Evolutionary conservation across 2,329 filamentous ascomycete genomes (phyloP).

Genomic region (Colletotrichum echinochloae): DNA sequence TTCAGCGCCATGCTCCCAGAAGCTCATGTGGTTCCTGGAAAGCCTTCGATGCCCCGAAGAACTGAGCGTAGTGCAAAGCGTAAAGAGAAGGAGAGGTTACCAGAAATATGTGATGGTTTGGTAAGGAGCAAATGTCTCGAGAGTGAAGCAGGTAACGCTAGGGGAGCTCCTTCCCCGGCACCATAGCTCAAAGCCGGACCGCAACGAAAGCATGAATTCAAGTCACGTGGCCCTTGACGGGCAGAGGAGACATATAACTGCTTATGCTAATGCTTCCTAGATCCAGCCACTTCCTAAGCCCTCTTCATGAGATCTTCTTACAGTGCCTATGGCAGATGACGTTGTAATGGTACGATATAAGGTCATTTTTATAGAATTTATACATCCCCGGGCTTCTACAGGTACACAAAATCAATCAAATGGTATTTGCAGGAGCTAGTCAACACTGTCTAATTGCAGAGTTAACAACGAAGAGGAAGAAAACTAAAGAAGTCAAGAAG

Average conservation of each 20-base stretch:
- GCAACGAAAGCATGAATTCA: background rate
- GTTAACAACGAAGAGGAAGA: background rate
- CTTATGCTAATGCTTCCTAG: background rate
- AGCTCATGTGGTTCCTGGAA: background rate
- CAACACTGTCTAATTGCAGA: background rate
- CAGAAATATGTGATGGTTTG: background rate
- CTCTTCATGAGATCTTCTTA: background rate
- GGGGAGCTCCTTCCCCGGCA: background rate
- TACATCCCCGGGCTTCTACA: too few species aligned
- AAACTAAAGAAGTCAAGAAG: background rate
- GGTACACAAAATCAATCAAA: background rate
- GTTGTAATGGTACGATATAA: background rate
- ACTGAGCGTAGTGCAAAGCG: background rate
- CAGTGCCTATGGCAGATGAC: background rate
- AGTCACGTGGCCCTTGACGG: background rate
- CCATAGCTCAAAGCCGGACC: background rate
- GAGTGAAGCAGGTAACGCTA: background rate
- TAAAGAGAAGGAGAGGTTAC: background rate
- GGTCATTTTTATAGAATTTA: background rate
- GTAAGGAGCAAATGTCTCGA: background rate
- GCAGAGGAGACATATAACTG: background rate
- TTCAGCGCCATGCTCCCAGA: constrained; percentile 17
- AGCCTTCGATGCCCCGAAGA: background rate
- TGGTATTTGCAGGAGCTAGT: background rate
- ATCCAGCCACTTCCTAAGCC: background rate